Conservation (phyloP, 1,139 yeast genomes). For the Hanseniaspora gamundiae region DNA sequence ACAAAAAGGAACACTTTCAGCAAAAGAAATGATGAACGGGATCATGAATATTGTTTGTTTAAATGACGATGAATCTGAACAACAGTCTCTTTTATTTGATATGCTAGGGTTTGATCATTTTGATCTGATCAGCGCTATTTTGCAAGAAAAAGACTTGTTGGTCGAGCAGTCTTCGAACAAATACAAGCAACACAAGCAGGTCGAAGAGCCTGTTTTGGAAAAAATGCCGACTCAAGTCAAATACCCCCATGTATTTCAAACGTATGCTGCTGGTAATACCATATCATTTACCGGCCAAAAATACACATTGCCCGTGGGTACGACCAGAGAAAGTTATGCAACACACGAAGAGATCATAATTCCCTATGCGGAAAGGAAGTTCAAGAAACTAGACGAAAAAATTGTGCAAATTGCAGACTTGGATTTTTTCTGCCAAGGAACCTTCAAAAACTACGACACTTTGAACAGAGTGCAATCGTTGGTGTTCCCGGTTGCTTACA, state of each 20-base stretch:
- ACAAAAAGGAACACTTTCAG: constrained; percentile 13
- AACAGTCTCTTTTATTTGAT: constrained; percentile 7
- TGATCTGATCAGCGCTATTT: constrained; percentile 5
- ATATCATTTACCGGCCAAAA: constrained; percentile 72
- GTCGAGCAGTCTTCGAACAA: constrained; percentile 4
- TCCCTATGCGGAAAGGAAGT: constrained; percentile 46
- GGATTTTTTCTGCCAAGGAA: constrained; percentile 71
- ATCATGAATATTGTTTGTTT: constrained; percentile 17
- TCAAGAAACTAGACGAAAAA: constrained; percentile 37
- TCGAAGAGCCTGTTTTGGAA: constrained; percentile 29
- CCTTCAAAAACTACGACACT: constrained; percentile 66
- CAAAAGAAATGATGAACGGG: constrained; percentile 14
- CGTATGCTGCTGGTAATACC: constrained; percentile 55
- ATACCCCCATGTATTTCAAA: constrained; percentile 82
- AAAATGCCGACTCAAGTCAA: constrained; percentile 48
- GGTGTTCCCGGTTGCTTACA: constrained; percentile 85
- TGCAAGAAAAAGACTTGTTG: constrained; percentile 3
- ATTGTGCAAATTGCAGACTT: constrained; percentile 49
- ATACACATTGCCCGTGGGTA: constrained; percentile 69
- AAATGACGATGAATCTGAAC: background rate
- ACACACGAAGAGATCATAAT: constrained; percentile 73
- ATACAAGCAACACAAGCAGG: constrained; percentile 1
- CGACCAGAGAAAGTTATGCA: constrained; percentile 51
- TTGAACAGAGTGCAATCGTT: constrained; percentile 86
- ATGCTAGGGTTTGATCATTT: constrained; percentile 7